Conservation (phyloP, 768 basidiomycete genomes). For the Boletus subparvulus region DNA sequence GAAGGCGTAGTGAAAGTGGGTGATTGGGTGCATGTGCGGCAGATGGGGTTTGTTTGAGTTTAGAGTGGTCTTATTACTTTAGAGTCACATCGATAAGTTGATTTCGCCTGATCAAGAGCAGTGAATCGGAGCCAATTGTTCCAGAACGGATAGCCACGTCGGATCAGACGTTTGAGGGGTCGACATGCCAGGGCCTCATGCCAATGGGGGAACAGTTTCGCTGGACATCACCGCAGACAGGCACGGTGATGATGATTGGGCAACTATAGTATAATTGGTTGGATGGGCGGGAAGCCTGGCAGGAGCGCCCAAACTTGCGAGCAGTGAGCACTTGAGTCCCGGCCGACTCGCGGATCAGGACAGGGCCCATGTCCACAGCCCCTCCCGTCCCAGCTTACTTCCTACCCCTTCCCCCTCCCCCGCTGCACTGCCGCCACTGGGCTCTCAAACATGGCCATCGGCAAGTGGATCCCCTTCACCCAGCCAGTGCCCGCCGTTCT, state of each 20-base stretch:
- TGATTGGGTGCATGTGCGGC: conserved; percentile 53
- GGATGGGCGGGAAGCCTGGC: too few species aligned
- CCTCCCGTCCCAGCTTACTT: not conserved
- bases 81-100: not conserved
- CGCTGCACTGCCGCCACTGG: not conserved
- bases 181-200: too few species aligned
- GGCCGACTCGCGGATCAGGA: not conserved
- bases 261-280: too few species aligned
- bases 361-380: not conserved
- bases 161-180: too few species aligned
- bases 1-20: conserved; percentile 59
- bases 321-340: too few species aligned
- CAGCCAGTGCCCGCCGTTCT: conserved; percentile 19
- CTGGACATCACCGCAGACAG: too few species aligned
- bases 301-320: too few species aligned
- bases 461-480: conserved; percentile 40
- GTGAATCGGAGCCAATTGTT: too few species aligned
- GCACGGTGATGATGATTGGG: too few species aligned
- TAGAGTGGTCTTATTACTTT: too few species aligned
- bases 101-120: not conserved
- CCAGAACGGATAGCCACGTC: too few species aligned
- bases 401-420: not conserved
- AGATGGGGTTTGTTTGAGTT: conserved; percentile 35
- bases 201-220: too few species aligned
- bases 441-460: conserved; percentile 35